These are phyloP conservation scores for Macaranga tanarius DNA, from an alignment of 441 rosid species.

Conservation along the genomic window DNA sequence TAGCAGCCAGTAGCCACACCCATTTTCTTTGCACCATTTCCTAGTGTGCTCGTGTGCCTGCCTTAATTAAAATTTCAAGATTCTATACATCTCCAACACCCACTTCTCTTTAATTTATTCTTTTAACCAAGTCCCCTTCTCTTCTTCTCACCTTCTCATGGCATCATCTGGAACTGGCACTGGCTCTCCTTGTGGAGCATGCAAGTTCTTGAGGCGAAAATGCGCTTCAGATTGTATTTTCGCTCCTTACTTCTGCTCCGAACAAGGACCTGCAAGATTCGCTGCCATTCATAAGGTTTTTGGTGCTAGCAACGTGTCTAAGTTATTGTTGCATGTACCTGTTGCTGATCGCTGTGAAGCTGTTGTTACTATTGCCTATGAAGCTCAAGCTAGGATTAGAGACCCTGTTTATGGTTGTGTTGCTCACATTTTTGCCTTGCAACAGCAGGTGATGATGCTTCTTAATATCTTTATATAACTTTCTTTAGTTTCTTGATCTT, in stretches of 20 bases:
- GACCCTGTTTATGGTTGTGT: constrained; percentile 97
- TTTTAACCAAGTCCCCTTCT: not conserved
- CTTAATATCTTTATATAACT: too few species aligned
- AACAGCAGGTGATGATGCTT: constrained; percentile 61
- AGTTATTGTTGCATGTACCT: constrained; percentile 72
- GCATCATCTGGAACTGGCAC: constrained; percentile 47
- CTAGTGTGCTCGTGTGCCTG: constrained; percentile 74
- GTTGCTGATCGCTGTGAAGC: constrained; percentile 86
- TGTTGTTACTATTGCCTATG: constrained; percentile 85
- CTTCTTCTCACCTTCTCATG: constrained; percentile 28
- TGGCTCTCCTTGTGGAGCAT: constrained; percentile 93
- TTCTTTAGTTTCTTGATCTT: too few species aligned
- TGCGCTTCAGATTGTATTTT: constrained; percentile 84
- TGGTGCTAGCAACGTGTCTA: constrained; percentile 92
- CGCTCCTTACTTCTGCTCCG: constrained; percentile 89
- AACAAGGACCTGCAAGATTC: constrained; percentile 82
- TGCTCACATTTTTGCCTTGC: constrained; percentile 80
- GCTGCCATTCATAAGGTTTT: constrained; percentile 93
- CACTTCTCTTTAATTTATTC: not conserved
- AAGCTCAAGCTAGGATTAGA: constrained; percentile 87
- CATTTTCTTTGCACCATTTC: constrained; percentile 49
- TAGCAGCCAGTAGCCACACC: constrained; percentile 3
- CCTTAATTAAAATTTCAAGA: constrained; percentile 25
- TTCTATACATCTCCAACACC: not conserved
- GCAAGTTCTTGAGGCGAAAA: constrained; percentile 87